phyloP scores from a whole-genome alignment of 768 basidiomycete species.

The Royoungia palumana region DNA sequence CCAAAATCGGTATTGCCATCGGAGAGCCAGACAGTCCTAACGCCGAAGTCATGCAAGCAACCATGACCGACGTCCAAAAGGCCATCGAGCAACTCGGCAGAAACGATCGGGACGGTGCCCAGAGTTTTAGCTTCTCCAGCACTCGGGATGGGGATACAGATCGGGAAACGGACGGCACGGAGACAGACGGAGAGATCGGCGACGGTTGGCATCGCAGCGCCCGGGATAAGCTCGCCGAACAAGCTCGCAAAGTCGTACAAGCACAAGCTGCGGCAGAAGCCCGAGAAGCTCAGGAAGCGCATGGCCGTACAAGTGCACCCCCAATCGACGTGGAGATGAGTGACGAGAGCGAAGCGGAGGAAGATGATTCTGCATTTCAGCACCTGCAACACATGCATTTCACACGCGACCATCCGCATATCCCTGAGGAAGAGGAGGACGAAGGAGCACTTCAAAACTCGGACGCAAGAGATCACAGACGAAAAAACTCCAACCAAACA shows the following conservation, averaged over 20 bases:
- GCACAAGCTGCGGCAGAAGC: slow-evolving; percentile 39
- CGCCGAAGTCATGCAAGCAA: slow-evolving; percentile 75
- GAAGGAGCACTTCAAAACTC: slow-evolving; percentile 34
- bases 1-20: slow-evolving; percentile 27
- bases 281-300: slow-evolving; percentile 48
- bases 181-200: slow-evolving; percentile 48
- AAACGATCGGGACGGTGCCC: slow-evolving; percentile 51
- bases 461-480: slow-evolving; percentile 20
- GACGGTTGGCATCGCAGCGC: slow-evolving; percentile 66
- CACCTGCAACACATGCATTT: slow-evolving; percentile 38
- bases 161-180: slow-evolving; percentile 46
- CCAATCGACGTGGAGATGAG: slow-evolving; percentile 76
- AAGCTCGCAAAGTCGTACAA: slow-evolving; percentile 60
- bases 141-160: slow-evolving; percentile 53
- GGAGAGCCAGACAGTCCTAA: slow-evolving; percentile 26
- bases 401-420: slow-evolving; percentile 53
- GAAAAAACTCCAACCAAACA: slow-evolving; percentile 19
- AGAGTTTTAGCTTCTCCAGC: slow-evolving; percentile 78
- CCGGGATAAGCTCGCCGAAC: slow-evolving; percentile 64
- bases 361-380: slow-evolving; percentile 42
- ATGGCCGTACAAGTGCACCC: slow-evolving; percentile 43
- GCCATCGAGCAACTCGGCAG: slow-evolving; percentile 84
- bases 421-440: slow-evolving; percentile 70
- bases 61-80: slow-evolving; percentile 85
- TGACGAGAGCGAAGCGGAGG: slow-evolving; percentile 73